phyloP scores from a whole-genome alignment of 2,329 filamentous ascomycete species.

The Aurifilum marmelostoma region DNA sequence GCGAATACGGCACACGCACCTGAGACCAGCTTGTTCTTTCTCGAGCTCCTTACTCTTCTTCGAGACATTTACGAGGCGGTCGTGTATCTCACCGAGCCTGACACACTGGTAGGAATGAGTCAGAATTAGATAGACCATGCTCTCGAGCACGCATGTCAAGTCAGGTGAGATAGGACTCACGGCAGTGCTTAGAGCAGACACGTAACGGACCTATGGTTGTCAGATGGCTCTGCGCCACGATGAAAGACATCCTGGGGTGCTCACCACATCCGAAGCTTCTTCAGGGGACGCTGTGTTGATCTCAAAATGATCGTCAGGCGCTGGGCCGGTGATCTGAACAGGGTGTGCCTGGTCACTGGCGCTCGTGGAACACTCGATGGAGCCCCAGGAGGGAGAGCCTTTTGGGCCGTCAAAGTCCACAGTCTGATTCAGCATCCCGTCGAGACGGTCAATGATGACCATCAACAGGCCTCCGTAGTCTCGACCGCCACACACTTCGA shows the following conservation, averaged over 20 bases:
- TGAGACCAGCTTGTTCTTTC: conserved; percentile 3
- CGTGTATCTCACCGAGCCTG: conserved; percentile 9
- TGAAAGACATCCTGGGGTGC: not conserved
- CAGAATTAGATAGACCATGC: not conserved
- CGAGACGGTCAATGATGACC: conserved; percentile 15
- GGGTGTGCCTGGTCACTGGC: not conserved
- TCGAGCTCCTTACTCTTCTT: conserved; percentile 10
- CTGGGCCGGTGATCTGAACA: conserved; percentile 21
- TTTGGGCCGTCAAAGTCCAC: not conserved
- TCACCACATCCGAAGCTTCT: conserved; percentile 19
- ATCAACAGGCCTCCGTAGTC: conserved; percentile 21
- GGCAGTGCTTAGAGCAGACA: conserved; percentile 17
- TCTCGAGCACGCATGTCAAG: not conserved
- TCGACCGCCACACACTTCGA: conserved; percentile 5
- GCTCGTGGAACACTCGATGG: not conserved
- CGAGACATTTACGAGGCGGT: not conserved
- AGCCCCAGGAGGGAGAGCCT: conserved; percentile 4
- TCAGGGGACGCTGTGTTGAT: not conserved
- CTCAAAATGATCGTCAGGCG: conserved; percentile 14
- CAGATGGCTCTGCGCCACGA: not conserved
- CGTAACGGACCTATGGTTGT: conserved; percentile 5
- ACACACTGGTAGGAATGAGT: conserved; percentile 6
- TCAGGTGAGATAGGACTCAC: conserved; percentile 6
- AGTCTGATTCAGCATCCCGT: not conserved
- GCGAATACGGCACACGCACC: not conserved